Conservation (phyloP, 192 early-diverging fungal species). For the Haplosporangium gracile region DNA sequence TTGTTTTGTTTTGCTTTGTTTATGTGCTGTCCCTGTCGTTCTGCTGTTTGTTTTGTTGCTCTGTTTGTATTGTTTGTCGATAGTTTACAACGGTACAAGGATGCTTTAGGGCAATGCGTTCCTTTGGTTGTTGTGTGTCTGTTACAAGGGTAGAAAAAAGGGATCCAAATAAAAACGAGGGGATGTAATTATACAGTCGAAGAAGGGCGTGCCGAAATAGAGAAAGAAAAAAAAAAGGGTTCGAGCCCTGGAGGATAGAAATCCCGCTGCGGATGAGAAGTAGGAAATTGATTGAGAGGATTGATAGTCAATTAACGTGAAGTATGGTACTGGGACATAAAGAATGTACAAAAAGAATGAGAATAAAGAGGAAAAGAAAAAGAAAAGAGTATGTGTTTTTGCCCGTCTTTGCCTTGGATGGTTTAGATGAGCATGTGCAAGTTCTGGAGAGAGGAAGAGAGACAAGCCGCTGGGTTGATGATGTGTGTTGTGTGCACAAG, state of each 20-base stretch:
- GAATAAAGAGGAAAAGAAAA: neutral
- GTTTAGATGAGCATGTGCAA: conserved; percentile 8
- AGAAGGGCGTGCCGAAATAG: neutral
- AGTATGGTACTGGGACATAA: neutral
- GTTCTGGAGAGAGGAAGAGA: neutral
- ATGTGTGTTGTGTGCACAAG: neutral
- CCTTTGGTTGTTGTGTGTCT: neutral
- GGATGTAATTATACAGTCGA: neutral
- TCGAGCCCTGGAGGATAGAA: neutral
- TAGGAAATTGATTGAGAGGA: neutral
- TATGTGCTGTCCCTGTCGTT: neutral
- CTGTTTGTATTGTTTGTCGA: neutral
- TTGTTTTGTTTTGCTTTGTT: neutral
- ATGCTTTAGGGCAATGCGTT: neutral
- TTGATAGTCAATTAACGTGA: neutral
- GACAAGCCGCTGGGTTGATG: neutral
- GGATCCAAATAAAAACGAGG: conserved; percentile 4
- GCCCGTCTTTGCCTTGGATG: neutral
- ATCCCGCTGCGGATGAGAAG: neutral
- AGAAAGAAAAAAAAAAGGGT: neutral
- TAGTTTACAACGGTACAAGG: neutral
- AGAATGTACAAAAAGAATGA: too few species aligned
- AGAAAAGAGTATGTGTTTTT: neutral
- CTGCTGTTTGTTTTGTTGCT: neutral
- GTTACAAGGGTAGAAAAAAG: neutral